These are phyloP conservation scores for Metschnikowia koreensis DNA, from an alignment of 805 yeast species.

Conservation along the genomic window DNA sequence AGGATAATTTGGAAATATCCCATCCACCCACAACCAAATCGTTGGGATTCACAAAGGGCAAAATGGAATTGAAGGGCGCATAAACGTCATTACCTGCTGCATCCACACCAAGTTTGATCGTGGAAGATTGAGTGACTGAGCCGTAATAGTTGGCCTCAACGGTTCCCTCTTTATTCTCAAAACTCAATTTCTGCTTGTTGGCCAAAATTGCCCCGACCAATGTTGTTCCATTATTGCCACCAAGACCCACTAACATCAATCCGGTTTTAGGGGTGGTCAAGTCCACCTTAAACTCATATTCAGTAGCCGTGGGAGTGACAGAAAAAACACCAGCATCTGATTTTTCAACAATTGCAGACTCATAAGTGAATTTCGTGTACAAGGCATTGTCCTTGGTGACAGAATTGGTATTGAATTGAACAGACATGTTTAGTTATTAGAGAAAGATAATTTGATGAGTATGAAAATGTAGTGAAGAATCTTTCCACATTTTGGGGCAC, in stretches of 20 bases:
- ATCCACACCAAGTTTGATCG: constrained; percentile 87
- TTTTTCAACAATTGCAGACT: constrained; percentile 69
- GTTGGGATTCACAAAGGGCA: constrained; percentile 88
- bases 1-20: constrained; percentile 78
- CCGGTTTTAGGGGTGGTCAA: constrained; percentile 83
- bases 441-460: background rate
- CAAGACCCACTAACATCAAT: constrained; percentile 86
- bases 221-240: constrained; percentile 96
- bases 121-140: constrained; percentile 90
- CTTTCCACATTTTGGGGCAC: background rate
- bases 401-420: constrained; percentile 36
- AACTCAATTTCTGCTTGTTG: constrained; percentile 72
- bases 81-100: constrained; percentile 77
- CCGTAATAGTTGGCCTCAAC: constrained; percentile 83
- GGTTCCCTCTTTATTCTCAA: constrained; percentile 79
- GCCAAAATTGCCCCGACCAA: constrained; percentile 82
- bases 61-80: constrained; percentile 85
- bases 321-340: constrained; percentile 49
- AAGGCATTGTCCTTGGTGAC: constrained; percentile 50
- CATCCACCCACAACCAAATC: constrained; percentile 91
- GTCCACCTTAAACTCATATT: constrained; percentile 85
- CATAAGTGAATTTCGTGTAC: constrained; percentile 64
- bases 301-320: constrained; percentile 69
- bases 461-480: background rate
- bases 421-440: constrained; percentile 14